Base-by-base conservation (phyloP, 192 early-diverging fungal species). In the Backusella parvicylindrica region DNA sequence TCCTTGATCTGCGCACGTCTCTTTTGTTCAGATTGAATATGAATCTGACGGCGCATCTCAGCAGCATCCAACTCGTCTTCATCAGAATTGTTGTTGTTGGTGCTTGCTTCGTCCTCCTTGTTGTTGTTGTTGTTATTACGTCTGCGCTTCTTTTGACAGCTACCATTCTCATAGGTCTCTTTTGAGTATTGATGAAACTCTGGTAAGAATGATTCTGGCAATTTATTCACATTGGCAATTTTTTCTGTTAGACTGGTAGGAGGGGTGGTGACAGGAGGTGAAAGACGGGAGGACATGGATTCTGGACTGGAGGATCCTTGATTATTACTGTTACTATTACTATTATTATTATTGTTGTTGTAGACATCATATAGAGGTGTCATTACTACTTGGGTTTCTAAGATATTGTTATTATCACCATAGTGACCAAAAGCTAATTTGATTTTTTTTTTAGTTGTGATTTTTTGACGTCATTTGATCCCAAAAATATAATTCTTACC, bases 11-110 rank as follows among this genome's bases (percentile, higher is more conserved):
- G 80, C 28, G 82, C 82, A 64, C 82, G 82, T 70, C 82, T 74
- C 72, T 79, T 84, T 49, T 84, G 82, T 63, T 84, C 82, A 64
- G 76, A 78, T 72, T 84, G 82, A 68, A 84, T 84, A 60, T 84
- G 82, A 49, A 84, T 78, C 74, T 79, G 82, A 26, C 82, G 82
- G 60, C 82, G 79, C 13, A 81, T 56, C 63, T 84, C 82, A 9
- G 75, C 71, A 70, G 81, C 70, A 70, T 79, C 64, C 23, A 68
- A 23, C 26, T 73, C 64, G 16, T 76, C 69, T 53, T 79, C 77
- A 18, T 73, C 49, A 28, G 38, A 70, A 26, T 40, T n/a, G 37
- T 66, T 2, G 28, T 47, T 13, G 8, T n/a, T 38, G 18, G 30
- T 16, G 4, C 28, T 30, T 35, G 47, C 47, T 33, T 71, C 53